Percentiles rank a stretch among this genome's conserved stretches.
These are phyloP conservation scores for Spizellomyces punctatus DNA, from an alignment of 192 early-diverging fungal genomes.

Conservation along the genomic window DNA sequence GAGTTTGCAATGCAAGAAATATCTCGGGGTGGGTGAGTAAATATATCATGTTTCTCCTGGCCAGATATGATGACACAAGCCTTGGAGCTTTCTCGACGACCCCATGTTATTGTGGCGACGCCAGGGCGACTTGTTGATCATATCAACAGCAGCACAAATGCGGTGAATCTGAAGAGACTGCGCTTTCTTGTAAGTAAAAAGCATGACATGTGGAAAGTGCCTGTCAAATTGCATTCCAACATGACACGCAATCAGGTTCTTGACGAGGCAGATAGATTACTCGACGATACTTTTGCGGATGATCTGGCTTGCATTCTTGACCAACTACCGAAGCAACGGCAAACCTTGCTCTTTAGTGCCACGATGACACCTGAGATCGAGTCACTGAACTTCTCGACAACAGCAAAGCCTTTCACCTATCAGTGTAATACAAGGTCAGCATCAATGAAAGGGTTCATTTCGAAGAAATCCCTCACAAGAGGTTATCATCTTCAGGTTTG, in stretches of 20 bases:
- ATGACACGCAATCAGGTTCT: conserved; percentile 52
- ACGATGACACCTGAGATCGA: conserved; percentile 93
- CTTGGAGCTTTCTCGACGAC: conserved; percentile 76
- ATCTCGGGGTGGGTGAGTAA: background rate
- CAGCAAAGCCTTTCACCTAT: conserved; percentile 47
- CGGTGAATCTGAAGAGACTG: conserved; percentile 71
- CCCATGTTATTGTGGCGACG: conserved; percentile 93
- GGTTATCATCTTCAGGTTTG: background rate
- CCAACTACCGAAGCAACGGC: conserved; percentile 76
- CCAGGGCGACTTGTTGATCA: conserved; percentile 95
- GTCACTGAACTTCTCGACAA: conserved; percentile 51
- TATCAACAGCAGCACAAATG: conserved; percentile 75
- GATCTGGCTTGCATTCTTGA: conserved; percentile 82
- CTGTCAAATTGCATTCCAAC: background rate
- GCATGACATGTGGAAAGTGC: background rate
- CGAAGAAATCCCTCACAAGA: background rate
- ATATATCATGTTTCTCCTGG: background rate
- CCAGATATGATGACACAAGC: conserved; percentile 94
- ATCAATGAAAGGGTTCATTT: no score
- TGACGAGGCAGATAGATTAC: conserved; percentile 93
- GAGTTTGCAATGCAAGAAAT: background rate
- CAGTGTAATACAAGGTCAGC: conserved; percentile 46
- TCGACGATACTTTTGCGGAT: conserved; percentile 81
- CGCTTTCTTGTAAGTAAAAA: conserved; percentile 68
- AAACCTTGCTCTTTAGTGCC: conserved; percentile 95